Conservation (phyloP, 1,284 basidiomycete genomes). For the Puccinia coronata region DNA sequence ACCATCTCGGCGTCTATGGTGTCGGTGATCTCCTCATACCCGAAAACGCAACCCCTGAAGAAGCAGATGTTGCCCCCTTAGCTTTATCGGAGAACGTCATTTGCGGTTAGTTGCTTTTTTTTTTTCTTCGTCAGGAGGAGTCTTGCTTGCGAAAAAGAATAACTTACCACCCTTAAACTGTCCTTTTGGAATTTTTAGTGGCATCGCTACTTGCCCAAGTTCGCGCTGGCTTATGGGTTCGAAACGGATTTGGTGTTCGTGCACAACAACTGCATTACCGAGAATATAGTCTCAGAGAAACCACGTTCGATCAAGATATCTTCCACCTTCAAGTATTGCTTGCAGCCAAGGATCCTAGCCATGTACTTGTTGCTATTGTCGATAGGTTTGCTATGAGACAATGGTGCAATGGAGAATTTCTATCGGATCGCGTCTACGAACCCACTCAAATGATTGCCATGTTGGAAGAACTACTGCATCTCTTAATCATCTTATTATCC, state of each 20-base stretch:
- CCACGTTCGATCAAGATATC: conserved; percentile 95
- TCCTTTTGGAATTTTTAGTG: conserved; percentile 63
- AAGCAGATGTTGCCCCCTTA: conserved; percentile 30
- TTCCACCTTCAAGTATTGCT: conserved; percentile 76
- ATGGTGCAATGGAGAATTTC: conserved; percentile 72
- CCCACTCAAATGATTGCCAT: conserved; percentile 73
- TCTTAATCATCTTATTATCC: conserved; percentile 81
- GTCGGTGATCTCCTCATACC: conserved; percentile 40
- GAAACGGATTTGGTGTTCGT: conserved; percentile 92
- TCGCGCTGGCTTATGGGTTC: conserved; percentile 91
- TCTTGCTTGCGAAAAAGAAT: background rate
- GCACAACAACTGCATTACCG: conserved; percentile 96
- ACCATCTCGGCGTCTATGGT: conserved; percentile 51
- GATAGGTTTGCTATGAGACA: conserved; percentile 80
- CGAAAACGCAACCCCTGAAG: conserved; percentile 12
- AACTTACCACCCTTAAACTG: background rate
- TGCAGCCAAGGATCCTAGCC: conserved; percentile 66
- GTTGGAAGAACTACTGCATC: conserved; percentile 87
- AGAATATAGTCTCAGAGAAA: conserved; percentile 90
- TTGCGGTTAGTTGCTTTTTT: conserved; percentile 19
- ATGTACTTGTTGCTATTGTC: conserved; percentile 79
- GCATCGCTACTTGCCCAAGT: conserved; percentile 90
- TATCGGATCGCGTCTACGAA: conserved; percentile 68
- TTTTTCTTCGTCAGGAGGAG: background rate
- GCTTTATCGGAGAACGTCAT: conserved; percentile 41